A percentile compares a stretch with the other conserved stretches of the same genome.
Evolutionary conservation across 768 basidiomycete genomes (phyloP).

Genomic region (Hygrophorus russula): DNA sequence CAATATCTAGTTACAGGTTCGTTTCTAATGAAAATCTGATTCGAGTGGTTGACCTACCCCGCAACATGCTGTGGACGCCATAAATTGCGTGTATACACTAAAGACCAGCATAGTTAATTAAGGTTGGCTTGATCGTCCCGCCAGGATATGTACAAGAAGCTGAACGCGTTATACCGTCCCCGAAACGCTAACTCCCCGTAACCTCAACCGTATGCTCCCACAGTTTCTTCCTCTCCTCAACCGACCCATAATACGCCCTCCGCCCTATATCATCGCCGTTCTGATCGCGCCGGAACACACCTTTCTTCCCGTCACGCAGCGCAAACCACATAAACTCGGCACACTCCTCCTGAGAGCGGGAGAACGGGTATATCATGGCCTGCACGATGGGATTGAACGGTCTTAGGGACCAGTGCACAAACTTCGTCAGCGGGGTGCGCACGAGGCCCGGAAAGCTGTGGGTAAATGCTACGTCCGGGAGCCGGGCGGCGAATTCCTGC

Average conservation of each 20-base stretch:
- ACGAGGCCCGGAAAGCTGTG: constrained; percentile 24
- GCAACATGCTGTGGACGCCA: too few relatives aligned
- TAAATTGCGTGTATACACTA: too few relatives aligned
- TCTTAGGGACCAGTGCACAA: constrained; percentile 17
- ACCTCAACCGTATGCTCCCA: constrained; percentile 24
- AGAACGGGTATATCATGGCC: constrained; percentile 16
- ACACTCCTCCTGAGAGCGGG: constrained; percentile 13
- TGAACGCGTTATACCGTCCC: too few relatives aligned
- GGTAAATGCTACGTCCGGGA: constrained; percentile 24
- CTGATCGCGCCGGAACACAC: constrained; percentile 21
- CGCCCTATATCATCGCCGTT: constrained; percentile 23
- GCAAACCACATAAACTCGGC: constrained; percentile 27
- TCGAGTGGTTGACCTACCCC: too few relatives aligned
- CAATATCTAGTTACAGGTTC: too few relatives aligned
- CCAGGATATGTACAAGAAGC: too few relatives aligned
- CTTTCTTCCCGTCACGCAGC: constrained; percentile 14
- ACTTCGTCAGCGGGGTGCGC: constrained; percentile 18
- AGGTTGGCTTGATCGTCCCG: too few relatives aligned
- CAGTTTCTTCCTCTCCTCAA: constrained; percentile 23
- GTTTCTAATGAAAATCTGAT: too few relatives aligned
- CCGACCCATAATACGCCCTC: constrained; percentile 22
- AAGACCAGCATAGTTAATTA: too few relatives aligned
- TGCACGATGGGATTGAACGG: constrained; percentile 10
- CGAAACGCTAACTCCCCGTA: too few relatives aligned
- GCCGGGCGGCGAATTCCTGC: constrained; percentile 20